Conservation (phyloP, 2,329 filamentous ascomycete genomes). For the Aspergillus melleus region DNA sequence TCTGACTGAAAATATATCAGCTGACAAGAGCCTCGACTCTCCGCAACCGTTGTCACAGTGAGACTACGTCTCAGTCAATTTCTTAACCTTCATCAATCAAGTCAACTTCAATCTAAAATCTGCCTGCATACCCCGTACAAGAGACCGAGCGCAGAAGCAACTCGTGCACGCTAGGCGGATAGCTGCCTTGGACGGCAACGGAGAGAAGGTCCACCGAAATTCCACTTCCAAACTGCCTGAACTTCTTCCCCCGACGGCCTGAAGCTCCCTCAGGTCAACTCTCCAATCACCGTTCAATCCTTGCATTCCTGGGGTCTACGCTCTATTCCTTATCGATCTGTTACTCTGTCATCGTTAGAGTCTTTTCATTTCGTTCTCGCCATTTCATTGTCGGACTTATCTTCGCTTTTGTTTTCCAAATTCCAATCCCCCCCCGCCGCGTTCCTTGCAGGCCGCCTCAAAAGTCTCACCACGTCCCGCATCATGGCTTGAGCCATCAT, state of each 20-base stretch:
- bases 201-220: slow-evolving; percentile 7
- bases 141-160: not conserved
- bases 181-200: slow-evolving; percentile 2
- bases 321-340: not conserved
- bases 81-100: not conserved
- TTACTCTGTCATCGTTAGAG: not conserved
- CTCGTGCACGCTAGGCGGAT: not conserved
- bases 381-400: not conserved
- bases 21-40: not conserved
- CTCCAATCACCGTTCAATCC: not conserved
- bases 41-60: not conserved
- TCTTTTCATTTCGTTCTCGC: not conserved
- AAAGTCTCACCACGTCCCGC: slow-evolving; percentile 16
- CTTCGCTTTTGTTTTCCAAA: not conserved
- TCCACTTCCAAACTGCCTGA: not conserved
- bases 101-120: not conserved
- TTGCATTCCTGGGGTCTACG: not conserved
- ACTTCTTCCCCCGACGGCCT: slow-evolving; percentile 10
- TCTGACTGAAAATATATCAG: not conserved
- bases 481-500: slow-evolving; percentile 35
- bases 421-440: slow-evolving; percentile 1
- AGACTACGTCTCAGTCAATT: not conserved
- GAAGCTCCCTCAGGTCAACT: slow-evolving; percentile 7
- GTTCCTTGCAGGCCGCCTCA: slow-evolving; percentile 13
- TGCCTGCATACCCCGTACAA: not conserved